Conservation (phyloP, 116 monocot genomes). For the Trichopus zeylanicus region DNA sequence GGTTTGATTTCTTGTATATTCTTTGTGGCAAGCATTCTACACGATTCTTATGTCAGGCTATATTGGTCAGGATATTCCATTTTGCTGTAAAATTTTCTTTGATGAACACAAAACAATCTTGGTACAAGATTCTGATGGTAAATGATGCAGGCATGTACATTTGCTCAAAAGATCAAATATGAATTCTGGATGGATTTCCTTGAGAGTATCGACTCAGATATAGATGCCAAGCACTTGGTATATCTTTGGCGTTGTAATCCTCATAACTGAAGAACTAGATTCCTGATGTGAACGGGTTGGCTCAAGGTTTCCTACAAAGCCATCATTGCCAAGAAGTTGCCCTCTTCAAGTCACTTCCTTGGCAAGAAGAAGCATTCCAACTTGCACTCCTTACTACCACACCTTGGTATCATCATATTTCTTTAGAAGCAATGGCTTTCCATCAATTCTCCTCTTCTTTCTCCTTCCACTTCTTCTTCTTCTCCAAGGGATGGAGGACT, state of each 20-base stretch:
- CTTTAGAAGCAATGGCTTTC: slow-evolving; percentile 7
- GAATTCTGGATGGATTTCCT: no score
- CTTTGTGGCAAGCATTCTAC: neutral
- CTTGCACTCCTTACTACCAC: neutral
- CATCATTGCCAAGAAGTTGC: neutral
- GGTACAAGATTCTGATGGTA: no score
- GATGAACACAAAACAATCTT: no score
- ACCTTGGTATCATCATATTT: neutral
- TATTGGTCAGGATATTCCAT: no score
- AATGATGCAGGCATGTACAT: no score
- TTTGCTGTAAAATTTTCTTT: no score
- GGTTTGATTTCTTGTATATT: neutral
- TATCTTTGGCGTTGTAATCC: neutral
- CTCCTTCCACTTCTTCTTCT: neutral
- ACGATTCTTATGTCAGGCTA: neutral
- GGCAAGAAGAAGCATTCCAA: neutral
- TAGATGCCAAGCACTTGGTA: no score
- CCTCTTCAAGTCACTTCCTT: slow-evolving; percentile 6
- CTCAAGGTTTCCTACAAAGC: neutral
- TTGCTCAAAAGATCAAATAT: no score
- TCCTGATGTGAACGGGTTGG: neutral
- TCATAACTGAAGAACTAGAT: neutral
- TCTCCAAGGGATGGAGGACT: slow-evolving; percentile 15
- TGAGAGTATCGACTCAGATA: no score
- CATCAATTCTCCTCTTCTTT: neutral